Conservation (phyloP, 2,329 filamentous ascomycete species). For the Albifimbria verrucaria region DNA sequence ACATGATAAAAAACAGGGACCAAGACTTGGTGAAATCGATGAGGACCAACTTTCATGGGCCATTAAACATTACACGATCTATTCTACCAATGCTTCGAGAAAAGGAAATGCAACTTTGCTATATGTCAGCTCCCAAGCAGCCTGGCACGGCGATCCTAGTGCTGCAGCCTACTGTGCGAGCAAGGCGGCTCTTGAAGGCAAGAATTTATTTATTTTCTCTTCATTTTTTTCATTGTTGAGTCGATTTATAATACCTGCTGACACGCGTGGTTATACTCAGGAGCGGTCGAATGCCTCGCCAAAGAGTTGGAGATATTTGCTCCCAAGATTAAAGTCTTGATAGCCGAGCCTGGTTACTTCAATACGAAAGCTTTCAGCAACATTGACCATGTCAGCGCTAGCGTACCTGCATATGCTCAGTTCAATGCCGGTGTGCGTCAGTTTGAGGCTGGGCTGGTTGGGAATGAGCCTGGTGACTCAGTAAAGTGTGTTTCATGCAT, state of each 20-base stretch:
- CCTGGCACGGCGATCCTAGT: conserved; percentile 26
- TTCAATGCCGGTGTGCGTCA: conserved; percentile 25
- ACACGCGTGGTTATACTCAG: conserved; percentile 4
- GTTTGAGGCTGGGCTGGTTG: conserved; percentile 12
- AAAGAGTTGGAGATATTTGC: conserved; percentile 20
- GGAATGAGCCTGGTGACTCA: conserved; percentile 46
- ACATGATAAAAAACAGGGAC: conserved; percentile 12
- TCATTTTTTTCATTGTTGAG: background rate
- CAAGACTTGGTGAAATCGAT: conserved; percentile 20
- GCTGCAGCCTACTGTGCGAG: conserved; percentile 27
- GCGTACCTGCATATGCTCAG: conserved; percentile 21
- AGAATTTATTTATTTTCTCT: background rate
- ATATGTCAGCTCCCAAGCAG: conserved; percentile 32
- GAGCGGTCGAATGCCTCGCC: conserved; percentile 19
- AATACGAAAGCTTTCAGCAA: conserved; percentile 36
- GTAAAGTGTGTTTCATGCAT: conserved; percentile 46
- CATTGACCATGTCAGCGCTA: conserved; percentile 21
- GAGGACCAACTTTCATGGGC: conserved; percentile 35
- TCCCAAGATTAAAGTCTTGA: conserved; percentile 28
- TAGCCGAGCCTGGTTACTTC: conserved; percentile 38
- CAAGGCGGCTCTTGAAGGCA: conserved; percentile 30
- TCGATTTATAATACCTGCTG: no score
- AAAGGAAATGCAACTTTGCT: conserved; percentile 26
- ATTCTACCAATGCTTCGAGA: conserved; percentile 27
- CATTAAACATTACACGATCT: conserved; percentile 31